Conservation (phyloP, 345 rosid species). For the Raphanus sativus region DNA sequence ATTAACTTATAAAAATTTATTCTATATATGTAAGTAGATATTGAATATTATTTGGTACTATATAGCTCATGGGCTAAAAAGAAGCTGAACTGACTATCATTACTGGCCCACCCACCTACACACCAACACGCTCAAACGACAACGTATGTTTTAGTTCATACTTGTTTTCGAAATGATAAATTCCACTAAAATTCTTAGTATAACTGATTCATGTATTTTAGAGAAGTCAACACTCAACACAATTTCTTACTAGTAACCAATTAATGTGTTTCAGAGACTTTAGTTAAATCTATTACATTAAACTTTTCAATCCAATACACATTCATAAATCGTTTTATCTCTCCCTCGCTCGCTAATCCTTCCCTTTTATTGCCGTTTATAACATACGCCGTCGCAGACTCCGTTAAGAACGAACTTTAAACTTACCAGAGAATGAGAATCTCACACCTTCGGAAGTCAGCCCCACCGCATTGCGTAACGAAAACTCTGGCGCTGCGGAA, state of each 20-base stretch:
- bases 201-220: background rate
- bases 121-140: background rate
- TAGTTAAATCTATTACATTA: background rate
- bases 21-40: background rate
- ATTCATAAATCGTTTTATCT: slow-evolving; percentile 1
- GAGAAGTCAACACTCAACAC: background rate
- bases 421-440: slow-evolving; percentile 18
- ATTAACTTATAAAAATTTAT: no score
- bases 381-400: slow-evolving; percentile 35
- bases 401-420: slow-evolving; percentile 25
- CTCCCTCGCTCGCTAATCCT: background rate
- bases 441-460: background rate
- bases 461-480: background rate
- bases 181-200: background rate
- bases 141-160: no score
- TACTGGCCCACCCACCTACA: background rate
- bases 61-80: background rate
- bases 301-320: background rate
- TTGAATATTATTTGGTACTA: background rate
- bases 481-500: slow-evolving; percentile 20
- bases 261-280: background rate
- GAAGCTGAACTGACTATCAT: background rate
- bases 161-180: background rate
- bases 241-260: background rate
- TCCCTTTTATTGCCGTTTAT: slow-evolving; percentile 13